phyloP scores from a whole-genome alignment of 148 eudicot genomes.

The Vaccinium macrocarpon region DNA sequence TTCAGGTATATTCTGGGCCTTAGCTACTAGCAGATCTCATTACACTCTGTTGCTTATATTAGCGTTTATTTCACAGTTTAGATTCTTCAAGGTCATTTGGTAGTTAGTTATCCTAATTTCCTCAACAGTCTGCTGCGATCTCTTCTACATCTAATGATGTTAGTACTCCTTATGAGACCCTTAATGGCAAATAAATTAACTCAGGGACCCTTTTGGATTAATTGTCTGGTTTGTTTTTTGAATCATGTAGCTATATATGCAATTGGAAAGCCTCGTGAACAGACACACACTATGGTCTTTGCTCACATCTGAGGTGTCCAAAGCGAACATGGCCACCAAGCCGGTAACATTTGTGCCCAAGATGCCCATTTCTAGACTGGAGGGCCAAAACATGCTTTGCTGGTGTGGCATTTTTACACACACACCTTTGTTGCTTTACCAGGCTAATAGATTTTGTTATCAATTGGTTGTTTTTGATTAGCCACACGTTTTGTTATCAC shows the following conservation, averaged over 20 bases:
- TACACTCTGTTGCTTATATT: neutral
- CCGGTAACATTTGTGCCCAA: neutral
- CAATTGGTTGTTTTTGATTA: neutral
- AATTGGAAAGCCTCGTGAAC: conserved; percentile 1
- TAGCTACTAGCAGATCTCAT: neutral
- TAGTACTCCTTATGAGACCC: neutral
- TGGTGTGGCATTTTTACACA: neutral
- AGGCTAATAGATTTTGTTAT: neutral
- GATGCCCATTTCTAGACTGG: neutral
- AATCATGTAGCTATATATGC: neutral
- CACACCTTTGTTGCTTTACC: neutral
- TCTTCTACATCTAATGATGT: neutral
- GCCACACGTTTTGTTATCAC: neutral
- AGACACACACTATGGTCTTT: neutral
- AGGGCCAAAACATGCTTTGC: neutral
- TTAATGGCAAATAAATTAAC: neutral
- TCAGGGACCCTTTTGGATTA: neutral
- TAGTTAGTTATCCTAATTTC: neutral
- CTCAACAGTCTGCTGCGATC: neutral
- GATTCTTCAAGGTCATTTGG: neutral
- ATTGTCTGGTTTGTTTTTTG: neutral
- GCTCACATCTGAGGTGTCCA: neutral
- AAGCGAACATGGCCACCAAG: neutral
- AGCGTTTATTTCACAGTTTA: neutral
- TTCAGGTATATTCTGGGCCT: conserved; percentile 40